Conservation (phyloP, 2,329 filamentous ascomycete species). For the Colletotrichum trifolii region DNA sequence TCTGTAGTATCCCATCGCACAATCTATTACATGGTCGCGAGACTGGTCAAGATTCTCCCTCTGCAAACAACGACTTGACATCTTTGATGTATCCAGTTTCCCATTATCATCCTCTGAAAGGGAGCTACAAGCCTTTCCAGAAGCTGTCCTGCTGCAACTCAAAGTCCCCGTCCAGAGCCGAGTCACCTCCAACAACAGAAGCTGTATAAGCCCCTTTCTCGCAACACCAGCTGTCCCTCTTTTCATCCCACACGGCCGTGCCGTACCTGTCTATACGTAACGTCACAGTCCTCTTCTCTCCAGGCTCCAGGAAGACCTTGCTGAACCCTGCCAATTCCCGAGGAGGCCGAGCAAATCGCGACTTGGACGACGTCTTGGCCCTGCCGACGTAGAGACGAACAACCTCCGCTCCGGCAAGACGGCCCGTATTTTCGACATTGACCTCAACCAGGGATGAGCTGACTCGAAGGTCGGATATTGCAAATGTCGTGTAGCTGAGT, state of each 20-base stretch:
- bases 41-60: not conserved
- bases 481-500: slow-evolving; percentile 76
- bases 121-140: slow-evolving; percentile 70
- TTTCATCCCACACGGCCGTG: slow-evolving; percentile 77
- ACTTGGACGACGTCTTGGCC: slow-evolving; percentile 50
- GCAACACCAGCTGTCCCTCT: slow-evolving; percentile 71
- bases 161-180: slow-evolving; percentile 63
- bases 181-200: slow-evolving; percentile 60
- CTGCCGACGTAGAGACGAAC: slow-evolving; percentile 60
- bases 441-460: slow-evolving; percentile 53
- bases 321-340: slow-evolving; percentile 68
- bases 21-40: not conserved
- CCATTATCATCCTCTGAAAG: too few species aligned
- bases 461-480: slow-evolving; percentile 56
- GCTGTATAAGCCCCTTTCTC: slow-evolving; percentile 75
- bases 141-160: slow-evolving; percentile 69
- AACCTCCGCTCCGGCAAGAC: slow-evolving; percentile 55
- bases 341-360: slow-evolving; percentile 57
- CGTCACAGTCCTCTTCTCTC: slow-evolving; percentile 65
- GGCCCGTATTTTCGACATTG: slow-evolving; percentile 66
- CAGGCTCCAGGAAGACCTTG: slow-evolving; percentile 69
- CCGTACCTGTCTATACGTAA: slow-evolving; percentile 72
- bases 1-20: not conserved
- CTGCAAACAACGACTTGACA: not conserved
- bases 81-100: not conserved